Percentiles rank a stretch among this genome's conserved stretches.
These are phyloP conservation scores for Hyaloperonospora brassicae DNA, from an alignment of 352 stramenopile species.

Conservation along the genomic window DNA sequence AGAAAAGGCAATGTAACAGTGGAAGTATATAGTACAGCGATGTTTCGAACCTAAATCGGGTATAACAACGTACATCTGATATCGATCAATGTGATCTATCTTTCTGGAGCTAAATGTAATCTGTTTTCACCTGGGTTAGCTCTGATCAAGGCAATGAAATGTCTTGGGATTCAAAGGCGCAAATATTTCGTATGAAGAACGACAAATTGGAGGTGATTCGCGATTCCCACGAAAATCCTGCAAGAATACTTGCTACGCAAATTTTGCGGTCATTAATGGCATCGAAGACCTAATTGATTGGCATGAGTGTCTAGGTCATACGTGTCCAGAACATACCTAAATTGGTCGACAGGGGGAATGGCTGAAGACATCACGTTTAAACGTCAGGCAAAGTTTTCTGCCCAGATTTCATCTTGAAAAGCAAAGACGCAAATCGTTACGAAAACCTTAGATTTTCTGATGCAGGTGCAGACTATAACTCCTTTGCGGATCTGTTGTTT, in stretches of 20 bases:
- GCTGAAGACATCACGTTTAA: conserved; percentile 6
- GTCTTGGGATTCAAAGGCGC: conserved; percentile 1
- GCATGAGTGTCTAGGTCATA: conserved; percentile 9
- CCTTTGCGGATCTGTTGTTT: conserved; percentile 6
- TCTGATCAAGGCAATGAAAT: conserved; percentile 6
- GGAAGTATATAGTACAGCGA: background rate
- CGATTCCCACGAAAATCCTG: conserved; percentile 1
- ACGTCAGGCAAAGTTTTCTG: background rate
- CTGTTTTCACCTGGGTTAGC: conserved; percentile 6
- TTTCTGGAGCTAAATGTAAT: conserved; percentile 4
- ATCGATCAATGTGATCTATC: conserved; percentile 6
- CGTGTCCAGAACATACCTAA: conserved; percentile 6
- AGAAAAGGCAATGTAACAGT: background rate
- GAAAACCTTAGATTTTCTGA: conserved; percentile 3
- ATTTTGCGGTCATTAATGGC: conserved; percentile 6
- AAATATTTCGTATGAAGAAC: conserved; percentile 3
- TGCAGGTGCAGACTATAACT: background rate
- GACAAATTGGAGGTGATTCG: conserved; percentile 10
- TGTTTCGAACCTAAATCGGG: background rate
- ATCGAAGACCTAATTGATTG: conserved; percentile 5
- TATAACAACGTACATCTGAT: conserved; percentile 3
- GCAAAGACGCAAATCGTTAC: conserved; percentile 2
- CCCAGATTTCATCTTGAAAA: conserved; percentile 8
- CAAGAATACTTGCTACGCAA: background rate
- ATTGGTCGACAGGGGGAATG: conserved; percentile 2